These are phyloP conservation scores for Trametes gibbosa DNA, from an alignment of 768 basidiomycete species.

Conservation along the genomic window DNA sequence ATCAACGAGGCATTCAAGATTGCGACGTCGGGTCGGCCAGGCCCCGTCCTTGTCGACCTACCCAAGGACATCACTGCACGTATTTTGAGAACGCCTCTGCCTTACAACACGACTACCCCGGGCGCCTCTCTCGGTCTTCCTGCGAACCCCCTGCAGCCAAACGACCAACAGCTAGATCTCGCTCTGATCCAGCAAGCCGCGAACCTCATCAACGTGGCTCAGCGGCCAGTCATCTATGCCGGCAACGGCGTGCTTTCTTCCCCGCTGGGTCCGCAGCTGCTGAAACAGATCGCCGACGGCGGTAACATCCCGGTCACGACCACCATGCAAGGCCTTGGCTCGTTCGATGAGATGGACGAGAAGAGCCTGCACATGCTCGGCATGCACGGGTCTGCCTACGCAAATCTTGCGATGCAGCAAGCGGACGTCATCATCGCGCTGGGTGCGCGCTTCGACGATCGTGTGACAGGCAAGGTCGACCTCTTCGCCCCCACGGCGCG, in stretches of 20 bases:
- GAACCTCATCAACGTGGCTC: conserved; percentile 84
- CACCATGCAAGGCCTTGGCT: conserved; percentile 94
- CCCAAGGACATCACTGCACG: conserved; percentile 99
- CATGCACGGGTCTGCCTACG: conserved; percentile 98
- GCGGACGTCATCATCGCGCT: conserved; percentile 98
- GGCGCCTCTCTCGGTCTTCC: conserved; percentile 73
- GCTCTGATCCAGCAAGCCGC: conserved; percentile 80
- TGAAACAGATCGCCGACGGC: conserved; percentile 70
- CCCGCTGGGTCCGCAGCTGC: conserved; percentile 76
- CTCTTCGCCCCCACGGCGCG: conserved; percentile 89
- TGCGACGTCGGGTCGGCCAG: conserved; percentile 93
- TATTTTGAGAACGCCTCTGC: conserved; percentile 80
- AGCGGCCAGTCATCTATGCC: conserved; percentile 89
- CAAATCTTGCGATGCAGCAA: conserved; percentile 95
- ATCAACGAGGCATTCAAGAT: conserved; percentile 99
- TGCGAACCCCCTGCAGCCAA: conserved; percentile 62
- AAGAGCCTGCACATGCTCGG: conserved; percentile 95
- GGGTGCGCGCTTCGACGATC: conserved; percentile 96
- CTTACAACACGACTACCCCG: conserved; percentile 83
- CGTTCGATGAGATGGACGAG: conserved; percentile 88
- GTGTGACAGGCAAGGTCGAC: conserved; percentile 89
- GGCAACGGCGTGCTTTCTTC: conserved; percentile 90
- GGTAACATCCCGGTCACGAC: conserved; percentile 98
- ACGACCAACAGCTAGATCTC: conserved; percentile 57
- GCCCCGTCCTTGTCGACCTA: conserved; percentile 97